Evolutionary conservation across 345 rosid species (phyloP).

Genomic region (Gynandropsis gynandra): DNA sequence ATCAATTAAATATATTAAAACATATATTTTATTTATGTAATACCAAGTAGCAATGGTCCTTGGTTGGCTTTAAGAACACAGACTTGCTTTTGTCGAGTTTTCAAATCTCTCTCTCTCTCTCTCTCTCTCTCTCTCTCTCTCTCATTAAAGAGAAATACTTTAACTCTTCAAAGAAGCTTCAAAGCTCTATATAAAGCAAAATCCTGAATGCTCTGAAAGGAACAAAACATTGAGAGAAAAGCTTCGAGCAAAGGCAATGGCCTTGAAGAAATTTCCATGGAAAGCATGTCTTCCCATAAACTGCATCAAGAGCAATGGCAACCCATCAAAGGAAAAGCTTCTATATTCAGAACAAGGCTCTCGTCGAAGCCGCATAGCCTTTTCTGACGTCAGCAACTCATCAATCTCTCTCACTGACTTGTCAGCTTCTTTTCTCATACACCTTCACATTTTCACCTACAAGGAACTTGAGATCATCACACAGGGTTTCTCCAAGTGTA

Average conservation of each 20-base stretch:
- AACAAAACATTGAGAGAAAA: constrained; percentile 3
- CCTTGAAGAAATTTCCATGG: constrained; percentile 19
- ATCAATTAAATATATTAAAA: too few species aligned
- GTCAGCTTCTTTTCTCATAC: constrained; percentile 37
- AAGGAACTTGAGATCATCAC: constrained; percentile 50
- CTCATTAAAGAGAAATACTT: neutral
- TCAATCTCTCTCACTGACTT: constrained; percentile 36
- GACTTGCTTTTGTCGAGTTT: constrained; percentile 25
- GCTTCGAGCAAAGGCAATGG: constrained; percentile 24
- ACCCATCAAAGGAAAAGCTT: constrained; percentile 26
- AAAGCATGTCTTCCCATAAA: constrained; percentile 32
- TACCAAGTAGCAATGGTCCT: constrained; percentile 6
- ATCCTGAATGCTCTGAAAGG: constrained; percentile 11
- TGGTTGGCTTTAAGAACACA: constrained; percentile 21
- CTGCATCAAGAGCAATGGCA: constrained; percentile 24
- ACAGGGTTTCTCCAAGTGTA: constrained; percentile 43
- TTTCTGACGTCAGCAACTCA: constrained; percentile 32
- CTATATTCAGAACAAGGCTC: constrained; percentile 24
- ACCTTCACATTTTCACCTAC: constrained; percentile 48
- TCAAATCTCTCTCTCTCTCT: constrained; percentile 22
- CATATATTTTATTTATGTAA: neutral
- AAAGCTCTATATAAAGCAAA: constrained; percentile 20
- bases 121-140: constrained; percentile 5
- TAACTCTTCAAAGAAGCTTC: constrained; percentile 27
- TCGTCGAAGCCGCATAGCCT: constrained; percentile 22